Evolutionary conservation across 75 land plant genomes (phyloP).

Genomic region (Picea sitchensis): DNA sequence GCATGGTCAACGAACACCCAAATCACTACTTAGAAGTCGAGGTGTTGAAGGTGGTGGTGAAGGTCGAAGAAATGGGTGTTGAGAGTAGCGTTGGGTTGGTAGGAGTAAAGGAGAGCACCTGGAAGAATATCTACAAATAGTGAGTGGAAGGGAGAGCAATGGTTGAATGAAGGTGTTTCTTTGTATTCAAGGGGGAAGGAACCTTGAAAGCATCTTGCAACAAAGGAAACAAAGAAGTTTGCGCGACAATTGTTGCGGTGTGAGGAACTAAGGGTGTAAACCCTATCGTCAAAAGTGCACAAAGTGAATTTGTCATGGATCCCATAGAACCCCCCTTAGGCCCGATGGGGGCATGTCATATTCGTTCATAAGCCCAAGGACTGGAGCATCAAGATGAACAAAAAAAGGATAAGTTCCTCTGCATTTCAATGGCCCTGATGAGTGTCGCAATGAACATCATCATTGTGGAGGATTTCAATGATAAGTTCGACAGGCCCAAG

Average conservation of each 20-base stretch:
- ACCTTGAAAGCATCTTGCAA: too few species aligned
- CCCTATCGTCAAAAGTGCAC: conserved; percentile 88
- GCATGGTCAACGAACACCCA: too few species aligned
- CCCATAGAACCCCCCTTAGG: conserved; percentile 74
- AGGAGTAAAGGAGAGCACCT: too few species aligned
- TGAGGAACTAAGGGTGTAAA: conserved; percentile 82
- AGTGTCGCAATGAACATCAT: conserved; percentile 53
- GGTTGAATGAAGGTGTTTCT: too few species aligned
- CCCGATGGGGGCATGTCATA: conserved; percentile 86
- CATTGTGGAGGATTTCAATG: conserved; percentile 78
- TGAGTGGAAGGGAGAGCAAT: too few species aligned
- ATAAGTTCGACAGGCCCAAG: conserved; percentile 57
- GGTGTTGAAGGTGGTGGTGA: too few species aligned
- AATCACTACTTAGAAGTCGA: too few species aligned
- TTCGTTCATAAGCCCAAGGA: conserved; percentile 92
- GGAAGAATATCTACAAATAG: too few species aligned
- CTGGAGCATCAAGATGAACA: conserved; percentile 91
- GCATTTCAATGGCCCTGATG: conserved; percentile 81
- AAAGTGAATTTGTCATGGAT: conserved; percentile 78
- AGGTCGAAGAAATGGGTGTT: too few species aligned
- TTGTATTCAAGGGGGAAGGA: too few species aligned
- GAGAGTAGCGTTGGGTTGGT: too few species aligned
- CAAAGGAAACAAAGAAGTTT: too few species aligned
- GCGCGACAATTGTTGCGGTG: conserved; percentile 1
- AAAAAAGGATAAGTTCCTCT: conserved; percentile 83